Conservation (phyloP, 352 stramenopile genomes). For the Phytophthora podocarpi region DNA sequence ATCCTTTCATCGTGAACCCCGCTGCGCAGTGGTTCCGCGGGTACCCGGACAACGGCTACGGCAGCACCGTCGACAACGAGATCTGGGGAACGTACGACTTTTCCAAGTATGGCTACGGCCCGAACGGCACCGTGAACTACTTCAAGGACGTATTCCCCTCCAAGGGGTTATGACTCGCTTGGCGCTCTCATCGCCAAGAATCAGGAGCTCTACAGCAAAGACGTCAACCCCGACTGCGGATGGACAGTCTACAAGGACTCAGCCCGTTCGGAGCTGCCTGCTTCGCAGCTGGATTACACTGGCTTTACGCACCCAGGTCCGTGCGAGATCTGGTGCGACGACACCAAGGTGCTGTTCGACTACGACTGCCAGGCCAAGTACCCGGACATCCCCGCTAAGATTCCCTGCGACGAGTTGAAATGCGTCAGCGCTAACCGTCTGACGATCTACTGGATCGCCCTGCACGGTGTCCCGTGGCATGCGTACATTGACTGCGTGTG, state of each 20-base stretch:
- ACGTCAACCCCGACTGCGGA: slow-evolving; percentile 42
- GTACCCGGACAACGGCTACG: slow-evolving; percentile 56
- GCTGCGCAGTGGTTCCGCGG: slow-evolving; percentile 38
- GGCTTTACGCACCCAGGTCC: slow-evolving; percentile 62
- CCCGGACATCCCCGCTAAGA: slow-evolving; percentile 27
- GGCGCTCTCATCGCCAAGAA: slow-evolving; percentile 49
- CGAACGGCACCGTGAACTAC: slow-evolving; percentile 40
- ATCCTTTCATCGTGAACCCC: slow-evolving; percentile 54
- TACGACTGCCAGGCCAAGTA: slow-evolving; percentile 57
- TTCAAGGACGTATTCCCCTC: slow-evolving; percentile 41
- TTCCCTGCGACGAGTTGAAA: slow-evolving; percentile 50
- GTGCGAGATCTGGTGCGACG: slow-evolving; percentile 68
- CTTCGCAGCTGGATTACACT: slow-evolving; percentile 45
- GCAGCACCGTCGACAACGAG: slow-evolving; percentile 46
- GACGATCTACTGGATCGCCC: slow-evolving; percentile 59
- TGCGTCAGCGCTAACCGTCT: slow-evolving; percentile 52
- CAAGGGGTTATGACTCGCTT: slow-evolving; percentile 43
- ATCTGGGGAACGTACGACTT: slow-evolving; percentile 47
- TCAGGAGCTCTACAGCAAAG: slow-evolving; percentile 44
- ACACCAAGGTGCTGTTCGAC: slow-evolving; percentile 54
- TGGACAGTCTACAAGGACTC: slow-evolving; percentile 46
- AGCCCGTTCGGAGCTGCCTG: slow-evolving; percentile 38
- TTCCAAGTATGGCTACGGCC: slow-evolving; percentile 51
- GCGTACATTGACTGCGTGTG: slow-evolving; percentile 60
- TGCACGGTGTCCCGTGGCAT: slow-evolving; percentile 61